Conservation (phyloP, 345 rosid genomes). For the Microcos paniculata region DNA sequence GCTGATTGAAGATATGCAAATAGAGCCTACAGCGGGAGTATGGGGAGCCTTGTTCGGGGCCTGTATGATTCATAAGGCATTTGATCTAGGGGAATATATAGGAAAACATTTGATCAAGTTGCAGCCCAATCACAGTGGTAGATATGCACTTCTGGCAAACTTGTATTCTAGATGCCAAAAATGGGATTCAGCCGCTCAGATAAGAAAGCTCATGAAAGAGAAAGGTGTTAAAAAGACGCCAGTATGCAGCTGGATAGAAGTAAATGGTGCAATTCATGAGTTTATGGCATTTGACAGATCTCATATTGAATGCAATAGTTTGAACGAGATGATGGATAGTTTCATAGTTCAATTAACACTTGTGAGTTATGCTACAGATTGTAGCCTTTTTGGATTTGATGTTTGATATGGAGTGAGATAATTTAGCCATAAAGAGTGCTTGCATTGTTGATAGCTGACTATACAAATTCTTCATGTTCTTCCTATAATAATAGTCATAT, state of each 20-base stretch:
- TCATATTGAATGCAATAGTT: constrained; percentile 6
- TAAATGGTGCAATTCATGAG: constrained; percentile 23
- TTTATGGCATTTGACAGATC: constrained; percentile 30
- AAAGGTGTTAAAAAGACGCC: constrained; percentile 26
- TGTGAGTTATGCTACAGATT: constrained; percentile 3
- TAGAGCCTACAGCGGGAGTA: constrained; percentile 37
- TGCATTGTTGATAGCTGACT: background rate
- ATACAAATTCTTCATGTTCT: too few relatives aligned
- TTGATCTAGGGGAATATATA: constrained; percentile 31
- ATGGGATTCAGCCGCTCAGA: constrained; percentile 30
- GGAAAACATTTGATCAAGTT: constrained; percentile 28
- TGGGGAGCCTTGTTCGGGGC: constrained; percentile 57
- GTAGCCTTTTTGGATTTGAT: constrained; percentile 11
- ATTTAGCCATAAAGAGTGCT: background rate
- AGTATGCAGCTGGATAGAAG: constrained; percentile 38
- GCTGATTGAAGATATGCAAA: constrained; percentile 42
- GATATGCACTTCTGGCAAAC: constrained; percentile 34
- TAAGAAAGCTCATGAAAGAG: constrained; percentile 33
- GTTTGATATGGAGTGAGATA: constrained; percentile 7
- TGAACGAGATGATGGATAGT: constrained; percentile 24
- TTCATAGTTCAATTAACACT: constrained; percentile 14
- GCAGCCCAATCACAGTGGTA: constrained; percentile 31
- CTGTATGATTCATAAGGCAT: constrained; percentile 38
- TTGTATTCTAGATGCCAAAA: constrained; percentile 23
- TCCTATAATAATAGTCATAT: too few relatives aligned